Base-by-base conservation (phyloP, 129 eudicot species). In the Smallanthus sonchifolius region DNA sequence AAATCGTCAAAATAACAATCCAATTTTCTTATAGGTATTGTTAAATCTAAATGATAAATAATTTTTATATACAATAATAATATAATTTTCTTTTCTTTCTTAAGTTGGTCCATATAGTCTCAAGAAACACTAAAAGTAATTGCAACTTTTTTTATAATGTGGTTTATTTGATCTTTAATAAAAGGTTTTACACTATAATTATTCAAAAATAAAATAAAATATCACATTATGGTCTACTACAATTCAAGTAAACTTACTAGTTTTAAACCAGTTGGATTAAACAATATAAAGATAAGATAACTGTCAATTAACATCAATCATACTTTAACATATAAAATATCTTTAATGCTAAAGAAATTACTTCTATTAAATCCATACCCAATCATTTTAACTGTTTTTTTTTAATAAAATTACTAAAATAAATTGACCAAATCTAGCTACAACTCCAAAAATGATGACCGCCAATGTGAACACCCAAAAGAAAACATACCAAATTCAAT, bases 381-480 rank as follows among this genome's bases (percentile, higher is more conserved):
- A 44, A 67, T 67, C 24, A 15, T 69, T 17, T 65, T 17, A 17
- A 38, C 2, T 19, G 4, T 15, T 2, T 67, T 0, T 67, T 19
- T 20, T 2, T 32, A 42, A 59, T n/a, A 54, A 42, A n/a, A 42
- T 39, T n/a, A 42, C 45, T 6, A 16, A 49, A 65, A 38, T 24
- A 56, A 59, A 34, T 16, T 69, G 75, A 77, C 75, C 75, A 45
- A 57, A 44, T 42, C 36, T 59, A 59, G 17, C 54, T 49, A 35
- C 74, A 76, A 66, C n/a, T 77, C 81, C 19, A 6, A 35, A 57
- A 55, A 19, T 15, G n/a, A 48, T 48, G 76, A 78, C 56, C 77
- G 47, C 72, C 69, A 59, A 63, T 77, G 81, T 70, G 82, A 78
- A 78, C 77, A 47, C 5, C 3, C 34, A 5, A 1, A 32, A 59